Conservation (phyloP, 1,139 yeast genomes). For the Protomyces arabidopsidicola region DNA sequence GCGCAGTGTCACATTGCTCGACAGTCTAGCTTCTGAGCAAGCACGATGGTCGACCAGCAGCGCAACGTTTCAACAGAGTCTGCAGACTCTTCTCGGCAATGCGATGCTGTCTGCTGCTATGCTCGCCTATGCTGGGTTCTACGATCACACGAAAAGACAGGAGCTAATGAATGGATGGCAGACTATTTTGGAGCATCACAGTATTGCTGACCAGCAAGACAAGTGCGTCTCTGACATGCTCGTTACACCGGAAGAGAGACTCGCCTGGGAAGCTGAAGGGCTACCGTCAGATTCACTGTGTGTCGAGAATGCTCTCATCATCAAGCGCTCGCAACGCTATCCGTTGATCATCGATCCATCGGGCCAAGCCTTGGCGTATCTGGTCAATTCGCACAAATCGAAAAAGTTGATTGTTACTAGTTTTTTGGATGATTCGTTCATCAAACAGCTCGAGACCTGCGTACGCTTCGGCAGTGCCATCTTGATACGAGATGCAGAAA, state of each 20-base stretch:
- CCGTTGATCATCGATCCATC: conserved; percentile 76
- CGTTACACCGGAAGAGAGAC: conserved; percentile 44
- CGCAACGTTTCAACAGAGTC: conserved; percentile 48
- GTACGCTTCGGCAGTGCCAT: conserved; percentile 76
- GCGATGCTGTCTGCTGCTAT: conserved; percentile 60
- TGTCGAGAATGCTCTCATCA: conserved; percentile 59
- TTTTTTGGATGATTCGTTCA: conserved; percentile 65
- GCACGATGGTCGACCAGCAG: conserved; percentile 69
- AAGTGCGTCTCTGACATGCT: conserved; percentile 42
- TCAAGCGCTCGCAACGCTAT: conserved; percentile 44
- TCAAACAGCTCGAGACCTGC: conserved; percentile 70
- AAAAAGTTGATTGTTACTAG: conserved; percentile 56
- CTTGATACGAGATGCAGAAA: conserved; percentile 72
- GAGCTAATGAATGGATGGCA: conserved; percentile 46
- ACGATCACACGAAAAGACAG: conserved; percentile 53
- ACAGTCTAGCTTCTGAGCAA: conserved; percentile 62
- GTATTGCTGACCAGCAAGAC: conserved; percentile 46
- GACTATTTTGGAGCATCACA: conserved; percentile 41
- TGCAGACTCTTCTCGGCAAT: conserved; percentile 58
- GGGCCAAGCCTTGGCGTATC: conserved; percentile 46
- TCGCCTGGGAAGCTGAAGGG: conserved; percentile 53
- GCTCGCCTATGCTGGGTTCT: conserved; percentile 57
- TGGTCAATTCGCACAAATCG: conserved; percentile 39
- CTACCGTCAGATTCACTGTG: conserved; percentile 56
- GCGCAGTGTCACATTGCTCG: conserved; percentile 60